Base-by-base conservation (phyloP, 2,329 filamentous ascomycete genomes). In the Penicillium brasilianum region DNA sequence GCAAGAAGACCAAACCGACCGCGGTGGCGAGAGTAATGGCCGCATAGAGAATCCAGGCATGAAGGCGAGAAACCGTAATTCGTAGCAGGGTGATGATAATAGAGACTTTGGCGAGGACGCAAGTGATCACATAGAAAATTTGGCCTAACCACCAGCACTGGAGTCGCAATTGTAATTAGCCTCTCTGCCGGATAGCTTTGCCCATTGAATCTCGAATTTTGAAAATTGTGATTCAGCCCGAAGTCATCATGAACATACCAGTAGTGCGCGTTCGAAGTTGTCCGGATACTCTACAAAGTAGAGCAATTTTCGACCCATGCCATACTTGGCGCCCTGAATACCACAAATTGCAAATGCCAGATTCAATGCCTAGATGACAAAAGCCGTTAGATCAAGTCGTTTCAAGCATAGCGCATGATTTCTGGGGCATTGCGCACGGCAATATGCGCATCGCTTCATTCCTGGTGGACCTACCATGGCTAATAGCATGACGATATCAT, bases 11-110 rank as follows among this genome's bases (percentile, higher is more conserved):
- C 2, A 78, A 46, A 3, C 82, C 81, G 55, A 83, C 80, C 5
- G 77, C 48, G 1, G 78, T 72, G 6, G 80, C 77, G 3, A 79
- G 66, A 2, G 69, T 61, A 62, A 84, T 81, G 16, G 83, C 72
- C 16, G 73, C 59, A 53, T 79, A 79, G 36, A 85, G 80, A 57
- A 81, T 79, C 70, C 74, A 77, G 39, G 79, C 72, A 57, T 86
- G 83, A 36, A 77, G 69, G 48, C 71, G 74, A 49, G 77, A 72
- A 16, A 81, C 70, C 0, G 82, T 79, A 28, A 86, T 75, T 16
- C 83, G 80, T 3, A 85, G 77, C 20, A 85, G 78, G 63, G 84
- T 83, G 36, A 84, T 77, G 7, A 76, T 81, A 55, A 86, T 81
- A 3, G 82, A 80, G 37, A 84, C 71, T 57, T 83, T 84, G 39